Conservation (phyloP, 1,139 yeast genomes). For the Geotrichum reessii region DNA sequence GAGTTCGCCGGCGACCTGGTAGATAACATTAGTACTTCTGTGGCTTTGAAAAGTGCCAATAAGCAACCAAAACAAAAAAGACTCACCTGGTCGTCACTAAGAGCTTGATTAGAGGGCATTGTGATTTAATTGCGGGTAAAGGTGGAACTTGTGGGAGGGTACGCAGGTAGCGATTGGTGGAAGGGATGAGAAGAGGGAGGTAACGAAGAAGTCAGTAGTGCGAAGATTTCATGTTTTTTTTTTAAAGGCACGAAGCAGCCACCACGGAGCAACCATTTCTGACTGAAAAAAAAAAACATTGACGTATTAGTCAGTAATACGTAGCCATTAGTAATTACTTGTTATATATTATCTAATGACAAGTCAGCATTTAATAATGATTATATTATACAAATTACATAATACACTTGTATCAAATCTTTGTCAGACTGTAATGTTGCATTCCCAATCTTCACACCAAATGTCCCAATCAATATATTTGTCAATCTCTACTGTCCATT, state of each 20-base stretch:
- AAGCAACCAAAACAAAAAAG: neutral
- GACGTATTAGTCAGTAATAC: no score
- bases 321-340: no score
- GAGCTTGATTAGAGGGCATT: constrained; percentile 36
- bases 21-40: neutral
- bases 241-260: neutral
- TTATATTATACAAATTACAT: no score
- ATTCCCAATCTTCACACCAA: no score
- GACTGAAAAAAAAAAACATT: no score
- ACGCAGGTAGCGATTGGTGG: neutral
- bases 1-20: constrained; percentile 65
- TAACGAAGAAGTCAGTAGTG: neutral
- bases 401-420: no score
- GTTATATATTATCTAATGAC: no score
- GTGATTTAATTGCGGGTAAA: constrained; percentile 3
- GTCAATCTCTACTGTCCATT: no score
- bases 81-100: constrained; percentile 43
- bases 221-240: neutral
- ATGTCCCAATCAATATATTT: no score
- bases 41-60: neutral
- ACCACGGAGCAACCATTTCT: neutral
- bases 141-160: neutral
- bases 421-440: no score
- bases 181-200: neutral
- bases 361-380: no score